phyloP scores from a whole-genome alignment of 2,329 filamentous ascomycete species.

The Myriosclerotinia scirpicola region DNA sequence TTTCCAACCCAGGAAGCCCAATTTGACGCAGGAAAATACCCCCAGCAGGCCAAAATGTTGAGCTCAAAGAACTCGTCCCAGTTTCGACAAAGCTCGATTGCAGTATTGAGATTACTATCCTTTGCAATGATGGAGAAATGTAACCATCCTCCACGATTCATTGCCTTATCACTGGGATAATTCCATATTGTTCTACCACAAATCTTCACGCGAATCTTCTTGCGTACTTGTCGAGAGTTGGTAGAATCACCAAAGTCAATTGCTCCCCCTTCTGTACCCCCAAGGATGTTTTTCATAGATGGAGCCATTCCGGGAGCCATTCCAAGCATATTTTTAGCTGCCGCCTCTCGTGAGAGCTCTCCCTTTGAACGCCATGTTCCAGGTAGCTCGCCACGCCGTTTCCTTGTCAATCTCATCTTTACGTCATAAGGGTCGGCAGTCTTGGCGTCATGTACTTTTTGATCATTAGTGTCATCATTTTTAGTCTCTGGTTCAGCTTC shows the following conservation, averaged over 20 bases:
- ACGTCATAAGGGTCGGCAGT: slow-evolving; percentile 21
- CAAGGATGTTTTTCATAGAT: slow-evolving; percentile 33
- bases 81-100: slow-evolving; percentile 49
- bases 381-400: slow-evolving; percentile 31
- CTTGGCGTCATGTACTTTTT: neutral
- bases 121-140: slow-evolving; percentile 53
- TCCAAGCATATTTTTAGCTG: slow-evolving; percentile 32
- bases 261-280: slow-evolving; percentile 32
- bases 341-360: slow-evolving; percentile 31
- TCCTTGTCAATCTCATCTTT: neutral
- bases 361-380: slow-evolving; percentile 32
- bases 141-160: slow-evolving; percentile 50
- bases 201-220: slow-evolving; percentile 45
- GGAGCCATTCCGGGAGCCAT: slow-evolving; percentile 29
- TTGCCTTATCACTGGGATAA: slow-evolving; percentile 49
- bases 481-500: slow-evolving; percentile 39
- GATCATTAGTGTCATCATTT: neutral
- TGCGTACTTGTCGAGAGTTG: slow-evolving; percentile 41
- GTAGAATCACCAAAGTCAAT: slow-evolving; percentile 42
- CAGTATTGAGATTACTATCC: slow-evolving; percentile 47
- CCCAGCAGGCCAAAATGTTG: slow-evolving; percentile 47
- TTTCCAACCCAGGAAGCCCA: slow-evolving; percentile 48
- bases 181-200: slow-evolving; percentile 53
- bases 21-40: slow-evolving; percentile 50
- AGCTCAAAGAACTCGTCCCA: slow-evolving; percentile 53